Conservation (phyloP, 306 rosid genomes). For the Potentilla sterilis region DNA sequence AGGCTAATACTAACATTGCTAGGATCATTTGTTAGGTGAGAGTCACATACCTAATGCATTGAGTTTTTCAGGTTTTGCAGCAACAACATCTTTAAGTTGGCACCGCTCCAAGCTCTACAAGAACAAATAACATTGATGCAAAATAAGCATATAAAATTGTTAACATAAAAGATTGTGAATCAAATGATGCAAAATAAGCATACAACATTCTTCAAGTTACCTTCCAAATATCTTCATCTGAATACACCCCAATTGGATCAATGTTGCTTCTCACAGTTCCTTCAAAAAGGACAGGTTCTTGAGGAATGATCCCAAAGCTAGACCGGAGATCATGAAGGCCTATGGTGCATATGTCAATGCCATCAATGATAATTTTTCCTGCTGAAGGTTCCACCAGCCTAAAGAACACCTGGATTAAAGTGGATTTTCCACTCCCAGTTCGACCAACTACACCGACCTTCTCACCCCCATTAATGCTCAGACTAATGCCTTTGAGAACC, state of each 20-base stretch:
- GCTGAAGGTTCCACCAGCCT: conserved; percentile 94
- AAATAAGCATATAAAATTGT: neutral
- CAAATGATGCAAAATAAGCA: neutral
- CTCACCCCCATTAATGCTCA: conserved; percentile 83
- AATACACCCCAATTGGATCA: conserved; percentile 64
- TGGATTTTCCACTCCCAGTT: conserved; percentile 94
- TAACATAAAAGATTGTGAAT: neutral
- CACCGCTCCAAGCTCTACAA: conserved; percentile 79
- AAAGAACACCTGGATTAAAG: conserved; percentile 86
- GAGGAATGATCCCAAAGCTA: conserved; percentile 94
- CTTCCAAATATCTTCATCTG: conserved; percentile 97
- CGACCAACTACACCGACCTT: conserved; percentile 93
- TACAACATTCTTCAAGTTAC: conserved; percentile 26
- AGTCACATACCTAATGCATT: conserved; percentile 61
- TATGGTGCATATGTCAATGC: conserved; percentile 58
- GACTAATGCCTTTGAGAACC: conserved; percentile 83
- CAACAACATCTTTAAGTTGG: conserved; percentile 84
- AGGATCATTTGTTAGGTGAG: neutral
- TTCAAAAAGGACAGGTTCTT: conserved; percentile 96
- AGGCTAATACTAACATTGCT: neutral
- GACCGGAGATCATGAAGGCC: conserved; percentile 97
- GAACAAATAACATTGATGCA: conserved; percentile 14
- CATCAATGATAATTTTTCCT: conserved; percentile 80
- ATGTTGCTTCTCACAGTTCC: conserved; percentile 90
- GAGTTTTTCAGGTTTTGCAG: conserved; percentile 75